Conservation (phyloP, 169 alveolate genomes). For the Pseudocohnilembus persalinus region DNA sequence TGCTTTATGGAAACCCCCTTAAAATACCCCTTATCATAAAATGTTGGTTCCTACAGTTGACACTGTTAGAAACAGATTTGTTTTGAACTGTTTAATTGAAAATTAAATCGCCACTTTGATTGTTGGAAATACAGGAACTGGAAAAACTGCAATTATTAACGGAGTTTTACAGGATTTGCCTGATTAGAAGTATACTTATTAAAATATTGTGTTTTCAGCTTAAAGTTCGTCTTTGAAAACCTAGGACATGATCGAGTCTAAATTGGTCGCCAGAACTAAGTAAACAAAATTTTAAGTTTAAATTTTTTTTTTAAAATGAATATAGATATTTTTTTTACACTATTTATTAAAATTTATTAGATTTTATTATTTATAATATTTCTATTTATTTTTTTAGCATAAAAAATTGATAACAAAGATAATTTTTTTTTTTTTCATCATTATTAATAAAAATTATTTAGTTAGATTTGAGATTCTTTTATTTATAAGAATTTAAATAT, state of each 20-base stretch:
- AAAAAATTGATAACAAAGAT: no score
- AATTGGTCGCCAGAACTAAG: conserved; percentile 90
- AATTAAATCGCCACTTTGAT: conserved; percentile 79
- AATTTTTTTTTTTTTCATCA: no score
- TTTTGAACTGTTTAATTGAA: conserved; percentile 74
- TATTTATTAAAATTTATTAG: no score
- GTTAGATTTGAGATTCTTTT: no score
- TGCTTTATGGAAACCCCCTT: conserved; percentile 75
- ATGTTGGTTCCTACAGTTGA: conserved; percentile 94
- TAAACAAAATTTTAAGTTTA: no score
- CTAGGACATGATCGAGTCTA: conserved; percentile 89
- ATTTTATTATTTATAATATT: no score
- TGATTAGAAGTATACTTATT: conserved; percentile 68
- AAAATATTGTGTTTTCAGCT: conserved; percentile 91
- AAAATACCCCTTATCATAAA: conserved; percentile 80
- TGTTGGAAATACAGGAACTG: conserved; percentile 95
- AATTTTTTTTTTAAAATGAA: no score
- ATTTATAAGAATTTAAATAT: no score
- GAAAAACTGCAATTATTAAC: conserved; percentile 91
- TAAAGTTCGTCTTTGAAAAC: conserved; percentile 89
- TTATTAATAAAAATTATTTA: no score
- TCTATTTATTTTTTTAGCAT: no score
- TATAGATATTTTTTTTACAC: no score
- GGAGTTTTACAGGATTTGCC: conserved; percentile 71
- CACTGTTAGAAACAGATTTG: conserved; percentile 83